Conservation (phyloP, 441 rosid genomes). For the Jatropha multifida region DNA sequence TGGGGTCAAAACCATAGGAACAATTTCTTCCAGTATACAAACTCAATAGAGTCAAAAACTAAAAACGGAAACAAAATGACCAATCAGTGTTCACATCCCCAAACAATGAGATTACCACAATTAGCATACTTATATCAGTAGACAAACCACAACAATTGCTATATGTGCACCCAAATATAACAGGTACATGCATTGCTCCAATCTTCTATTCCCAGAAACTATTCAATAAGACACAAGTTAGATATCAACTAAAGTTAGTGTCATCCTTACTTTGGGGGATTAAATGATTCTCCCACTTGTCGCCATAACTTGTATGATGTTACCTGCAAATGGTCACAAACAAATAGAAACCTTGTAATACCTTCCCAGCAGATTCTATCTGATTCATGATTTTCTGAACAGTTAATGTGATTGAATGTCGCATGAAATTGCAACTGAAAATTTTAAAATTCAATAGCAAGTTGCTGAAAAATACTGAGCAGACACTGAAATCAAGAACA, state of each 20-base stretch:
- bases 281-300: constrained; percentile 76
- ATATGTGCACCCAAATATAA: neutral
- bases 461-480: neutral
- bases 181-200: neutral
- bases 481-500: neutral
- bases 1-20: neutral
- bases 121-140: neutral
- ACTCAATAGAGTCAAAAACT: neutral
- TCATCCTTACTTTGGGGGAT: constrained; percentile 62
- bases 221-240: constrained; percentile 8
- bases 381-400: neutral
- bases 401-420: neutral
- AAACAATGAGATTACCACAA: neutral
- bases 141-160: neutral
- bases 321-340: constrained; percentile 40
- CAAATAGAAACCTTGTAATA: constrained; percentile 10
- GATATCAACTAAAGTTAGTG: constrained; percentile 14
- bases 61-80: neutral
- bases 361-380: neutral
- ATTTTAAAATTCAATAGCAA: neutral
- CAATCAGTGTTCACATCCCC: neutral
- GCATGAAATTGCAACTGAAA: neutral
- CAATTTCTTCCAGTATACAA: neutral
- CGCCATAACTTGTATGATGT: constrained; percentile 75
- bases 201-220: neutral